Percentiles rank a stretch among this genome's conserved stretches.
phyloP scores from a whole-genome alignment of 177 flowering plant species.

The Vitis hybrid region DNA sequence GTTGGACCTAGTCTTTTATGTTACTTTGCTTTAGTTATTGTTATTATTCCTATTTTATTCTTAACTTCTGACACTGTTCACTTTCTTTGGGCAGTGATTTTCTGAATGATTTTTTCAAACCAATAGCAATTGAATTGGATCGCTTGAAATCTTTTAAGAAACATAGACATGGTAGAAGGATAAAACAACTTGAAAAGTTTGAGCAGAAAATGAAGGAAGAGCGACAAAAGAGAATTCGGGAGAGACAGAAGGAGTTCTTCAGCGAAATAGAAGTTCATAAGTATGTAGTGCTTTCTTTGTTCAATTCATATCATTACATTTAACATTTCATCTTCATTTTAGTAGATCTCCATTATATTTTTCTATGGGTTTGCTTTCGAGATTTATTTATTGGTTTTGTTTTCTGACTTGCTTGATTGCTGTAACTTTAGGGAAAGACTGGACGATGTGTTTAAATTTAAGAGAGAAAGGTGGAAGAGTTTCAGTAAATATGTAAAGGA shows the following conservation, averaged over 20 bases:
- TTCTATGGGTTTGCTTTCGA: slow-evolving; percentile 2
- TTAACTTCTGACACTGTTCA: background rate
- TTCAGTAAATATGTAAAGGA: slow-evolving; percentile 87
- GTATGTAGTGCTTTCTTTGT: slow-evolving; percentile 36
- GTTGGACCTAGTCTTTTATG: background rate
- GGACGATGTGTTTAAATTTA: slow-evolving; percentile 80
- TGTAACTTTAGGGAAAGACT: slow-evolving; percentile 68
- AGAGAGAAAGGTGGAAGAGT: slow-evolving; percentile 92
- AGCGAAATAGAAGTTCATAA: slow-evolving; percentile 89
- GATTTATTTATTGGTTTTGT: background rate
- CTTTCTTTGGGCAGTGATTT: slow-evolving; percentile 62
- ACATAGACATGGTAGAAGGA: slow-evolving; percentile 85
- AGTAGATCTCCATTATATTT: background rate
- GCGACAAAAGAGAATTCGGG: slow-evolving; percentile 89
- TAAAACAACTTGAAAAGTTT: slow-evolving; percentile 82
- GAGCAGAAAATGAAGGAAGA: slow-evolving; percentile 99
- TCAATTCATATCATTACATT: background rate
- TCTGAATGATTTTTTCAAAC: slow-evolving; percentile 85
- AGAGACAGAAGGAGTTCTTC: slow-evolving; percentile 98
- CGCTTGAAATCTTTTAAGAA: slow-evolving; percentile 82
- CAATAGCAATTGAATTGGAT: slow-evolving; percentile 72
- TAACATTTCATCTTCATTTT: background rate
- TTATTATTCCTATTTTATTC: background rate
- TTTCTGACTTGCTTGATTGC: slow-evolving; percentile 11
- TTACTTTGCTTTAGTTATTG: background rate